Conservation (phyloP, 2,329 filamentous ascomycete species). For the Calonectria pseudoturangicola region DNA sequence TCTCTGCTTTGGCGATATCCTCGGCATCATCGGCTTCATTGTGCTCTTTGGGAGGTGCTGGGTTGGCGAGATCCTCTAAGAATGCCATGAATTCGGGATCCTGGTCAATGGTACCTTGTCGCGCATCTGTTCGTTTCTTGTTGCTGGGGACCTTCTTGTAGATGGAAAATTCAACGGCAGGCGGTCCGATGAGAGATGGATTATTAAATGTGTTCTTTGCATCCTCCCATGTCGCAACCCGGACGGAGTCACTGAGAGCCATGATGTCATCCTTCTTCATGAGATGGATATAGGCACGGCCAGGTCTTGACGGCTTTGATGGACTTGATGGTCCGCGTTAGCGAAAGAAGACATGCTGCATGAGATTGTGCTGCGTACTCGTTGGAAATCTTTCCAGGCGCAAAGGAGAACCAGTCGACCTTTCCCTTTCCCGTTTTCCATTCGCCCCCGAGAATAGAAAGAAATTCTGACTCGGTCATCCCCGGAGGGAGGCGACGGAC, state of each 20-base stretch:
- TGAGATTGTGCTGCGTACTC: slow-evolving; percentile 76
- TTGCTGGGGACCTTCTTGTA: slow-evolving; percentile 88
- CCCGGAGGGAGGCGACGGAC: slow-evolving; percentile 90
- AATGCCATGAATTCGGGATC: slow-evolving; percentile 97
- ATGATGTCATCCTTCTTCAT: slow-evolving; percentile 81
- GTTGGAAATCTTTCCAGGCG: slow-evolving; percentile 82
- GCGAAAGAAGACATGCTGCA: slow-evolving; percentile 24
- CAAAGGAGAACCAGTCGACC: slow-evolving; percentile 87
- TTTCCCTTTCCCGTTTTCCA: slow-evolving; percentile 89
- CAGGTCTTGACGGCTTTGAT: slow-evolving; percentile 89
- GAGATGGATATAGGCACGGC: slow-evolving; percentile 88
- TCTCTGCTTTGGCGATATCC: slow-evolving; percentile 67
- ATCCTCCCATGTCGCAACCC: slow-evolving; percentile 84
- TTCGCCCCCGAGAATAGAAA: slow-evolving; percentile 81
- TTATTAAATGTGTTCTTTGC: slow-evolving; percentile 85
- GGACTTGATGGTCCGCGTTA: slow-evolving; percentile 69
- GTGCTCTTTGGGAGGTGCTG: slow-evolving; percentile 67
- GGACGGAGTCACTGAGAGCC: slow-evolving; percentile 81
- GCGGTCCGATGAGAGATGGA: slow-evolving; percentile 84
- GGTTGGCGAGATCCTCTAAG: slow-evolving; percentile 89
- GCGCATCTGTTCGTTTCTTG: slow-evolving; percentile 85
- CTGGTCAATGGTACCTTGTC: slow-evolving; percentile 96
- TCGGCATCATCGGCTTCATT: slow-evolving; percentile 64
- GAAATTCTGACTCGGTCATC: slow-evolving; percentile 87
- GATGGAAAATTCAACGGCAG: slow-evolving; percentile 86